These are phyloP conservation scores for Dentipellis sp. DNA, from an alignment of 768 basidiomycete genomes.

Conservation along the genomic window DNA sequence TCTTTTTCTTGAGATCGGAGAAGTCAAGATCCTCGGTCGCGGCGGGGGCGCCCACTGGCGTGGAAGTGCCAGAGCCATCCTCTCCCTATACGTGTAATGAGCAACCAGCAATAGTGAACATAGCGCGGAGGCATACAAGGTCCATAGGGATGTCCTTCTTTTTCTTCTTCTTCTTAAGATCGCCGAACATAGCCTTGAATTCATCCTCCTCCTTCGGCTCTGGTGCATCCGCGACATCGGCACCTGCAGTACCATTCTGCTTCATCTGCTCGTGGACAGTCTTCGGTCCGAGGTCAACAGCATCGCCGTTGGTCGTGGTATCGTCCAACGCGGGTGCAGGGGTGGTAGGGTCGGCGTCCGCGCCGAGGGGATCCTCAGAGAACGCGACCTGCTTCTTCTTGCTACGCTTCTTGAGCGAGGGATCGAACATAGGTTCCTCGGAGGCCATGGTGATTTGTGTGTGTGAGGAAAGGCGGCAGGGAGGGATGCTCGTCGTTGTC, in stretches of 20 bases:
- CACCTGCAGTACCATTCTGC: slow-evolving; percentile 27
- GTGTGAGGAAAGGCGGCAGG: slow-evolving; percentile 4
- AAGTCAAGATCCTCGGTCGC: slow-evolving; percentile 77
- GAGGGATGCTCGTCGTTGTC: slow-evolving; percentile 1
- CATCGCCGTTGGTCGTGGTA: slow-evolving; percentile 59
- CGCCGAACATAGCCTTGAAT: slow-evolving; percentile 78
- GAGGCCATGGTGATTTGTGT: slow-evolving; percentile 35
- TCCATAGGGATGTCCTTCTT: slow-evolving; percentile 84
- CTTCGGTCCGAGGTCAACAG: slow-evolving; percentile 66
- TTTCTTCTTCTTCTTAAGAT: slow-evolving; percentile 89
- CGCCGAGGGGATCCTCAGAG: slow-evolving; percentile 74
- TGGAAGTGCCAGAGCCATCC: slow-evolving; percentile 59
- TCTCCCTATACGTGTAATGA: slow-evolving; percentile 31
- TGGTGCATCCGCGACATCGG: slow-evolving; percentile 24
- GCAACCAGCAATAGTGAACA: not conserved
- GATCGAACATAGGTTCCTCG: slow-evolving; percentile 76
- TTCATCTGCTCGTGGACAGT: slow-evolving; percentile 75
- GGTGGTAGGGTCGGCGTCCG: slow-evolving; percentile 74
- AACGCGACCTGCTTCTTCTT: slow-evolving; percentile 87
- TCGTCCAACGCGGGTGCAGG: slow-evolving; percentile 71
- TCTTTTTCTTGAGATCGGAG: slow-evolving; percentile 96
- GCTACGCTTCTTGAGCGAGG: slow-evolving; percentile 69
- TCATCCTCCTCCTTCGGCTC: slow-evolving; percentile 63
- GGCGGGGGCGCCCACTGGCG: slow-evolving; percentile 32
- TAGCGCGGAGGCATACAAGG: slow-evolving; percentile 38